Evolutionary conservation across 225 moss, liverwort and hornwort genomes (phyloP).

Genomic region (Anthoceros angustus): DNA sequence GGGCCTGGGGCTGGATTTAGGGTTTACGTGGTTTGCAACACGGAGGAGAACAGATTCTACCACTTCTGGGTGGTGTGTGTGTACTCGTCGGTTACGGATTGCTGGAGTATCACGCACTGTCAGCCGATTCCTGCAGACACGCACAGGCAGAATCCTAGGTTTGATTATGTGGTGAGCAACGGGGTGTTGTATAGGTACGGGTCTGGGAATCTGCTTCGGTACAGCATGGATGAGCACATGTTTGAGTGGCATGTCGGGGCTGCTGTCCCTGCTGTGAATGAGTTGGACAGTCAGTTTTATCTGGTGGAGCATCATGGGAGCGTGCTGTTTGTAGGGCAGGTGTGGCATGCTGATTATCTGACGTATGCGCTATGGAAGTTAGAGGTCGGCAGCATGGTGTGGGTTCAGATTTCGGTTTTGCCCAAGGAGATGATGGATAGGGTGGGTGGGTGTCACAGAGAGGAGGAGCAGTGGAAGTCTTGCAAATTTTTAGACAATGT

Average conservation of each 20-base stretch:
- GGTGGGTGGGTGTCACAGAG: conserved; percentile 3
- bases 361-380: conserved; percentile 1
- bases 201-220: background rate
- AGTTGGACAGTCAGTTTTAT: conserved; percentile 1
- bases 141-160: background rate
- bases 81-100: background rate
- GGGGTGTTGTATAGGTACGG: background rate
- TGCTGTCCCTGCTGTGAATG: background rate
- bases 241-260: background rate
- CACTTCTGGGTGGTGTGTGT: conserved; percentile 4
- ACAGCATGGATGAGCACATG: background rate
- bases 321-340: background rate
- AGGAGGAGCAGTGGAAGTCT: conserved; percentile 4
- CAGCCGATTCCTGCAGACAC: background rate
- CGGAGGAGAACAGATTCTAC: conserved; percentile 2
- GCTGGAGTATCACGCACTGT: conserved; percentile 4
- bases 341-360: background rate
- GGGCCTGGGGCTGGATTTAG: background rate
- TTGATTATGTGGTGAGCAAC: background rate
- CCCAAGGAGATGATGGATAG: background rate
- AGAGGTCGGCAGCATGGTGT: background rate
- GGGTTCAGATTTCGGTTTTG: background rate
- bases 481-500: background rate
- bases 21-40: background rate
- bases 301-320: background rate